A percentile compares a stretch with the other conserved stretches of the same genome.
phyloP scores from a whole-genome alignment of 2,329 filamentous ascomycete genomes.

The Immersiporthe knoxdaviesiana region DNA sequence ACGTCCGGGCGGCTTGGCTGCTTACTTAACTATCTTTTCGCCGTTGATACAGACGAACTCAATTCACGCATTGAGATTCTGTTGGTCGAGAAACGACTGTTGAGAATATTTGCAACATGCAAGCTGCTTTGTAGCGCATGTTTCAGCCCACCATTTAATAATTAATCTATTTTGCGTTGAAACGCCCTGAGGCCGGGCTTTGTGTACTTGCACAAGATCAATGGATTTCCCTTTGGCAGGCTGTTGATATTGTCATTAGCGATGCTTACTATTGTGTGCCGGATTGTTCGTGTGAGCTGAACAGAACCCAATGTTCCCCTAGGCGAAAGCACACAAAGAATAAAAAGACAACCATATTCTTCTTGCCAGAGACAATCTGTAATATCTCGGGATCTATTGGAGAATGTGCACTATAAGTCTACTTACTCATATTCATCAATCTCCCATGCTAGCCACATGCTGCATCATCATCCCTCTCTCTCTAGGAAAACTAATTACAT shows the following conservation, averaged over 20 bases:
- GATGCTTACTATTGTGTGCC: conserved; percentile 13
- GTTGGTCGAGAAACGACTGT: too few relatives aligned
- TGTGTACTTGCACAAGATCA: background rate
- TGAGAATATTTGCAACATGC: background rate
- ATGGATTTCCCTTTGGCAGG: background rate
- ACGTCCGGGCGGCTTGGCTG: background rate
- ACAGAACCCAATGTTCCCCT: background rate
- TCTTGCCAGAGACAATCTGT: background rate
- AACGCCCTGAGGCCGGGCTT: background rate
- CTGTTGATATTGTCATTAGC: background rate
- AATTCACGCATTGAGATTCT: background rate
- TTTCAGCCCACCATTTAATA: too few relatives aligned
- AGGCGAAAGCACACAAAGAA: background rate
- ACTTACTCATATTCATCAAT: background rate
- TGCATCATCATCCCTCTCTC: background rate
- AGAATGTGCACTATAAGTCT: background rate
- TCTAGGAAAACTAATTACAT: background rate
- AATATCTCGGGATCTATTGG: background rate
- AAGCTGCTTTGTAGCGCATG: background rate
- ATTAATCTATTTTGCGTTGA: background rate
- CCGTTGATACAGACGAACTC: background rate
- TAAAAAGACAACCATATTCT: background rate
- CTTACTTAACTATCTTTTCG: background rate
- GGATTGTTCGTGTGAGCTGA: background rate
- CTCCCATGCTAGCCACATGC: background rate